These are phyloP conservation scores for Podaxis sp. DNA, from an alignment of 768 basidiomycete genomes.

Conservation along the genomic window DNA sequence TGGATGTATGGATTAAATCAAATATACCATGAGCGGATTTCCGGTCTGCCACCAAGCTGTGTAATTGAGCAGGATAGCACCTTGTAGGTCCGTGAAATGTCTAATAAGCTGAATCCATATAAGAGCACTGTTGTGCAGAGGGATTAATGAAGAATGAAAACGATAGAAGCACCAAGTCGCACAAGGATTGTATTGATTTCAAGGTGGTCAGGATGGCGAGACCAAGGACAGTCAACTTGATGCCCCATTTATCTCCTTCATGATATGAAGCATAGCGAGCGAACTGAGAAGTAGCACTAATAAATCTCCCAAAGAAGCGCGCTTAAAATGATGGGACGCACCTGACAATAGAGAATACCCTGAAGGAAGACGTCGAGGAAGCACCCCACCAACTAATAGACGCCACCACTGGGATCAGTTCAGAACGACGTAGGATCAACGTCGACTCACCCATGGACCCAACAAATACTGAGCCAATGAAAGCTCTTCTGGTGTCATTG, in stretches of 20 bases:
- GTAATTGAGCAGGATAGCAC: conserved; percentile 29
- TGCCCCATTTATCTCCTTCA: conserved; percentile 21
- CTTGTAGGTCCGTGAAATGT: conserved; percentile 28
- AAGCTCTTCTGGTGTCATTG: conserved; percentile 26
- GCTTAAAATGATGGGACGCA: conserved; percentile 7
- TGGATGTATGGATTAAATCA: neutral
- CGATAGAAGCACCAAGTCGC: conserved; percentile 8
- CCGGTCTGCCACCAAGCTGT: conserved; percentile 34
- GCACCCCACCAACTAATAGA: conserved; percentile 27
- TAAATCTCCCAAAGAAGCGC: neutral
- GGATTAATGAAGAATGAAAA: neutral
- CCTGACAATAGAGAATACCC: conserved; percentile 32
- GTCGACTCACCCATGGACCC: conserved; percentile 30
- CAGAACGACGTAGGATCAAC: neutral
- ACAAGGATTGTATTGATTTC: conserved; percentile 33
- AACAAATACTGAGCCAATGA: conserved; percentile 26
- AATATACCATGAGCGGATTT: conserved; percentile 28
- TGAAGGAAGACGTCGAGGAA: conserved; percentile 30
- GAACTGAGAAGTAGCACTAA: conserved; percentile 20
- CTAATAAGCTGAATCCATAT: conserved; percentile 31
- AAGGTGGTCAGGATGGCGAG: conserved; percentile 28
- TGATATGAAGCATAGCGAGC: conserved; percentile 26
- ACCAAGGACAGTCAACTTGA: conserved; percentile 24
- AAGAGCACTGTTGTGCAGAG: conserved; percentile 22
- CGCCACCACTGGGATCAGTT: neutral